Conservation (phyloP, 768 basidiomycete species). For the Mycena capillaripes region DNA sequence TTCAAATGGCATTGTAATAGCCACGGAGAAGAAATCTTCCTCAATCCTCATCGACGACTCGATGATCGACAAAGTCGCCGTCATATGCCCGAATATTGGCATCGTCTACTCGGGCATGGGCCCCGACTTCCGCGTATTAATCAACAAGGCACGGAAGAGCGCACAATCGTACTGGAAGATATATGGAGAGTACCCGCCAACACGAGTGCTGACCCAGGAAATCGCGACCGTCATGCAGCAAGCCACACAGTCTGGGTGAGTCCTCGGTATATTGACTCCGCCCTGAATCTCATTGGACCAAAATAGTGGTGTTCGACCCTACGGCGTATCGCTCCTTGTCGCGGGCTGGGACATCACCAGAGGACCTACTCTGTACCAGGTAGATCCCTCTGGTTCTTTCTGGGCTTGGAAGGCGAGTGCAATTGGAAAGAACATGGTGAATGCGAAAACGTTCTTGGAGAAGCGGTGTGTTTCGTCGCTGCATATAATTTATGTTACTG, state of each 20-base stretch:
- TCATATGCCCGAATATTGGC: slow-evolving; percentile 98
- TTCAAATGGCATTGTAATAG: slow-evolving; percentile 98
- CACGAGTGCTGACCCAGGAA: slow-evolving; percentile 95
- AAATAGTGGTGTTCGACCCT: slow-evolving; percentile 96
- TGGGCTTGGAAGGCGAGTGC: slow-evolving; percentile 99
- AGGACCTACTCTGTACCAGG: slow-evolving; percentile 98
- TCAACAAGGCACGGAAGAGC: slow-evolving; percentile 95
- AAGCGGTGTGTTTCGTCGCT: slow-evolving; percentile 78
- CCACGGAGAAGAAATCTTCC: slow-evolving; percentile 99
- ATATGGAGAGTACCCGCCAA: slow-evolving; percentile 98
- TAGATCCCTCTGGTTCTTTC: slow-evolving; percentile 98
- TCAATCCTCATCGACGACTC: slow-evolving; percentile 98
- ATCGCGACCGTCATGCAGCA: slow-evolving; percentile 99
- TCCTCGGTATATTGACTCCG: slow-evolving; percentile 32
- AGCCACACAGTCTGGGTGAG: slow-evolving; percentile 98
- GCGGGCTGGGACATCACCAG: slow-evolving; percentile 96
- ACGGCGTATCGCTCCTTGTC: slow-evolving; percentile 96
- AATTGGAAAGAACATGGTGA: slow-evolving; percentile 99
- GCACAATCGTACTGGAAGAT: slow-evolving; percentile 99
- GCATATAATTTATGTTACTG: slow-evolving; percentile 34
- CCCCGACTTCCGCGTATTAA: slow-evolving; percentile 95
- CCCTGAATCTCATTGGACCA: slow-evolving; percentile 47
- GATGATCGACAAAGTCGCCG: slow-evolving; percentile 96
- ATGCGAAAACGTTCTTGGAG: slow-evolving; percentile 99
- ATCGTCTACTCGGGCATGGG: slow-evolving; percentile 99